These are phyloP conservation scores for Crepidotus variabilis DNA, from an alignment of 768 basidiomycete species.

Conservation along the genomic window DNA sequence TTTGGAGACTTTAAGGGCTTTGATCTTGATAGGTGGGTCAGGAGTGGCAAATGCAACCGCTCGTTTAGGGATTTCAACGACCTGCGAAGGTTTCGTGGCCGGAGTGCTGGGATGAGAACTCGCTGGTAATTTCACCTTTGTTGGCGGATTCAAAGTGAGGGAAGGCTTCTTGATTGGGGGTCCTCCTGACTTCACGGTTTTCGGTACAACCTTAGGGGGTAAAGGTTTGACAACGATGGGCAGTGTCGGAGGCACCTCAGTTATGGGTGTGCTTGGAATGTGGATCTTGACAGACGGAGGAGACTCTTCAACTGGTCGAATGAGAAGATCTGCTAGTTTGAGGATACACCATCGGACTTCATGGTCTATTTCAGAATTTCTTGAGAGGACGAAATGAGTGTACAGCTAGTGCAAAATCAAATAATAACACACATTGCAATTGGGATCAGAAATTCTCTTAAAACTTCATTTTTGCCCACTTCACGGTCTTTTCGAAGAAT, in stretches of 20 bases:
- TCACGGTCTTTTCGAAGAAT: conserved; percentile 84
- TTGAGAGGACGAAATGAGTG: conserved; percentile 23
- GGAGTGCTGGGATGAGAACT: conserved; percentile 27
- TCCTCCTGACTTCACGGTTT: conserved; percentile 33
- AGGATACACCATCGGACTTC: conserved; percentile 90
- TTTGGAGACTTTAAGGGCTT: conserved; percentile 21
- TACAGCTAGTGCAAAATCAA: conserved; percentile 19
- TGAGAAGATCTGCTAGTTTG: conserved; percentile 87
- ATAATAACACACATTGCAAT: conserved; percentile 63
- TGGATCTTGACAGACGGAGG: conserved; percentile 86
- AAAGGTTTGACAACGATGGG: conserved; percentile 47
- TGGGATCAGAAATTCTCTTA: conserved; percentile 79
- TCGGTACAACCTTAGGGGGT: conserved; percentile 31
- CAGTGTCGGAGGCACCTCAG: conserved; percentile 54
- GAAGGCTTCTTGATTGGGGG: conserved; percentile 37
- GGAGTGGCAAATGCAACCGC: conserved; percentile 35
- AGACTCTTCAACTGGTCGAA: conserved; percentile 78
- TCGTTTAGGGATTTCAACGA: conserved; percentile 27
- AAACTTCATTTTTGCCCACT: conserved; percentile 72
- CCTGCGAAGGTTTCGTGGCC: conserved; percentile 26
- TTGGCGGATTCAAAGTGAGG: conserved; percentile 36
- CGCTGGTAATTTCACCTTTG: conserved; percentile 57
- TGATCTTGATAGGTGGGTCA: conserved; percentile 19
- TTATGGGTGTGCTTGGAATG: conserved; percentile 67
- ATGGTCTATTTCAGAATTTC: conserved; percentile 73